Conservation (phyloP, 192 early-diverging fungal genomes). For the Mortierella antarctica region DNA sequence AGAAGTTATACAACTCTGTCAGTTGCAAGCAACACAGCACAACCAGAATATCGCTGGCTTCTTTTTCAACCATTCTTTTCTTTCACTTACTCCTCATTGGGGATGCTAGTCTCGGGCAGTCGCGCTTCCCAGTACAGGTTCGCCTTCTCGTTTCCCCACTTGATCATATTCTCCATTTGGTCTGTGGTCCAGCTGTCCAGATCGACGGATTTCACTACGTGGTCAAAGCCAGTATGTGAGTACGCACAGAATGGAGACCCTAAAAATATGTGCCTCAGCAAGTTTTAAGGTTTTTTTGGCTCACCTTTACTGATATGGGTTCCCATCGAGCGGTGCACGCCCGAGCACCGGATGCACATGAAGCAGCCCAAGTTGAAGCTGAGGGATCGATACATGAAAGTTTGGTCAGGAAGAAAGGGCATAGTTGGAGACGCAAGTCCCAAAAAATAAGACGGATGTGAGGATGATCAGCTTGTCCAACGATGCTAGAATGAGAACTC, state of each 20-base stretch:
- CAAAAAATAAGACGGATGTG: neutral
- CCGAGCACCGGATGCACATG: constrained; percentile 75
- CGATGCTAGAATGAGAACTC: neutral
- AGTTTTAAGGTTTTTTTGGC: neutral
- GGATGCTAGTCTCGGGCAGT: constrained; percentile 55
- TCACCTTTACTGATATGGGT: constrained; percentile 89
- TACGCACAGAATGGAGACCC: neutral
- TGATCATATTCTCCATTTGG: constrained; percentile 82
- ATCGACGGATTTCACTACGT: constrained; percentile 83
- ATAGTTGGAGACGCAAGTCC: no score
- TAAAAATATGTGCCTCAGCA: neutral
- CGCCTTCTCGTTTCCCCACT: constrained; percentile 85
- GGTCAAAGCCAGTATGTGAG: neutral
- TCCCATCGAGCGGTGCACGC: constrained; percentile 85
- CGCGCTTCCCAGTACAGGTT: constrained; percentile 72
- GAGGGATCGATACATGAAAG: neutral
- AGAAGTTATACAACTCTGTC: neutral
- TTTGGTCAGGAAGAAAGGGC: neutral
- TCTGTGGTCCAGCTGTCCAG: constrained; percentile 86
- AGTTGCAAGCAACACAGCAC: neutral
- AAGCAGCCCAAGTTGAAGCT: constrained; percentile 68
- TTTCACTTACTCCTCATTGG: constrained; percentile 60
- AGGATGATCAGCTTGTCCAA: neutral
- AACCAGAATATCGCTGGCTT: no score
- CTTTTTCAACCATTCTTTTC: no score